Base-by-base conservation (phyloP, 306 rosid species). In the Pyrus betulifolia region DNA sequence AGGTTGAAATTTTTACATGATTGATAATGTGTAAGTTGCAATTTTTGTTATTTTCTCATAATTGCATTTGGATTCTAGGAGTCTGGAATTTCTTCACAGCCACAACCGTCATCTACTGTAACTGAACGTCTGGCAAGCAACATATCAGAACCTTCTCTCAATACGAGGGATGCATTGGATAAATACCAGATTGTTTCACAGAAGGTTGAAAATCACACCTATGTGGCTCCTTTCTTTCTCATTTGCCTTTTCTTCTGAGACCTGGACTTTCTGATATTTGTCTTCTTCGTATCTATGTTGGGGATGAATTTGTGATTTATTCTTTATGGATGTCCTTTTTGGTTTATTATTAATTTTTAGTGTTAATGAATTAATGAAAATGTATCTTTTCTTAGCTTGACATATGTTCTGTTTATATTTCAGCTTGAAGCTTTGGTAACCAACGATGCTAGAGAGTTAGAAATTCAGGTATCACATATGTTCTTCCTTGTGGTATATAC, bases 161-260 rank as follows among this genome's bases (percentile, higher is more conserved):
- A 81, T 28, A 93, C 99, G 30, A 88, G 97, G 86, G 98, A 89
- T 70, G 99, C 98, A 38, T 81, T 96, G 84, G 98, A 96, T 82
- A 96, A 92, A 80, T 96, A 83, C 82, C 97, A 89, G 81, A 80
- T 91, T 81, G 90, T 96, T 44, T 93, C 97, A 28, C 99, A 86
- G 62, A 96, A 93, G 99, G 99, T 96, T 75, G 74, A 61, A 25
- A 23, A 59, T 67, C n/a, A 18, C 67, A 21, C 67, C 51, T 42
- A 54, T 23, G 38, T 76, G 70, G 44, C 61, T 76, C 38, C 28
- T 22, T 76, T 74, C 60, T 71, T 67, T 77, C 14, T 44, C 25
- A n/a, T 55, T 2, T 55, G 61, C 61, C 22, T 55, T 55, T 21
- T 55, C 62, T n/a, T 42, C 18, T 5, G 55, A 15, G 55, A 15